Evolutionary conservation across 352 stramenopile species (phyloP), one percentile per base, ranked within the genome.

Genomic region (Halophytophthora polymorphica): DNA sequence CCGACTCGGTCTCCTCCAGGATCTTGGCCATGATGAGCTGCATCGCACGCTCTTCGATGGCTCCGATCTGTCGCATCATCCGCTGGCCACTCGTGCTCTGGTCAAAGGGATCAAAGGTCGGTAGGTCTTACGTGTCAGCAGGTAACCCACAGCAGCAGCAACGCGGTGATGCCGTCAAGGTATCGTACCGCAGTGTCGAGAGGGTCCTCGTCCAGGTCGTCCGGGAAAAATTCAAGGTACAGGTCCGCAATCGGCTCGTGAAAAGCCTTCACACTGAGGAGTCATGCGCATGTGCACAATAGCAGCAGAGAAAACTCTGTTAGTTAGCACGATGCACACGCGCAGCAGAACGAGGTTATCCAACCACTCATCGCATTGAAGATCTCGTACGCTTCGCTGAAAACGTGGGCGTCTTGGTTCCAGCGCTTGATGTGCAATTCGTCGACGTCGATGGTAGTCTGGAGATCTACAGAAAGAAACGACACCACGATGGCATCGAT

Each of bases 11-110:
- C 52, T 88, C 77, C 13, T 64, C 53, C 14, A 81, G 63, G 14
- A 85, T 80, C 52, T 85, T 86, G 12, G 58, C 49, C 36, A 88
- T 66, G 22, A 88, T 64, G 18, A 77, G 75, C 58, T 84, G 77
- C 75, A 85, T 88, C 17, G 71, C 56, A 4, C 77, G 74, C 51
- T 86, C 75, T 47, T 86, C 72, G 29, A 86, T 81, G 6, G 64
- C 53, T 1, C 77, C 77, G 19, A 88, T 82, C 22, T 64, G 66
- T 3, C 70, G 71, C 28, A 86, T 62, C 44, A 56, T 64, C 11
- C 54, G 45, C 15, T 46, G 48, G 21, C 59, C 59, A 47, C 59
- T 18, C 43, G 38, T 40, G 25, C 31, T 37, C 59, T 68, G 38
- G 28, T 23, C 28, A n/a, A 25, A 28, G n/a, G 29, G 17, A 25